Percentiles rank a stretch among this genome's conserved stretches.
These are phyloP conservation scores for Alternaria conjuncta DNA, from an alignment of 2,329 filamentous ascomycete genomes.

Conservation along the genomic window DNA sequence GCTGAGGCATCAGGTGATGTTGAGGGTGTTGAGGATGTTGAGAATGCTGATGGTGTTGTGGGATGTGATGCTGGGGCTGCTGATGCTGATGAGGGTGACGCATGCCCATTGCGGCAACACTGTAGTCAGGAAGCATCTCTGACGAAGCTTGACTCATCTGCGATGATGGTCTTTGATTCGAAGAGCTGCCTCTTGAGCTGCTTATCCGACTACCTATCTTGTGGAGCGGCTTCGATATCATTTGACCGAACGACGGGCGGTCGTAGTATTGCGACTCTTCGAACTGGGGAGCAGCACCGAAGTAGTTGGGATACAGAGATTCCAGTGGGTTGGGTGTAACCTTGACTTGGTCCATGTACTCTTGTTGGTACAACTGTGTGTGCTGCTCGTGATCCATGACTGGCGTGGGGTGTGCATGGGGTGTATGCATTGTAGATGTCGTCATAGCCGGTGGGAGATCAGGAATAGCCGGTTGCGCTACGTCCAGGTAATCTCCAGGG, in stretches of 20 bases:
- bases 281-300: constrained; percentile 41
- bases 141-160: constrained; percentile 26
- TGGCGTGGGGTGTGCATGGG: constrained; percentile 24
- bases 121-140: constrained; percentile 33
- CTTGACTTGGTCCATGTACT: constrained; percentile 42
- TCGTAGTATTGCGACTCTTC: constrained; percentile 48
- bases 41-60: constrained; percentile 20
- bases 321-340: constrained; percentile 38
- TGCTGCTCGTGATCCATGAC: constrained; percentile 29
- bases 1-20: constrained; percentile 31
- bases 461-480: constrained; percentile 39
- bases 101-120: constrained; percentile 27
- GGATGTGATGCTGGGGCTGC: constrained; percentile 22
- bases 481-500: constrained; percentile 36
- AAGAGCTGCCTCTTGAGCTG: constrained; percentile 31
- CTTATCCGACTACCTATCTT: constrained; percentile 40
- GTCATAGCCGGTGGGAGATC: constrained; percentile 31
- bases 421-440: constrained; percentile 22
- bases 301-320: constrained; percentile 45
- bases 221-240: constrained; percentile 43
- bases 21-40: constrained; percentile 18
- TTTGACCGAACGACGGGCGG: constrained; percentile 43
- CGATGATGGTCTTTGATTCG: constrained; percentile 32
- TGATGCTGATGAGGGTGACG: constrained; percentile 25
- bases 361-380: constrained; percentile 21